Evolutionary conservation across 352 stramenopile genomes (phyloP), one percentile per base, ranked within the genome.

Genomic region (Phytophthora pseudosyringae): DNA sequence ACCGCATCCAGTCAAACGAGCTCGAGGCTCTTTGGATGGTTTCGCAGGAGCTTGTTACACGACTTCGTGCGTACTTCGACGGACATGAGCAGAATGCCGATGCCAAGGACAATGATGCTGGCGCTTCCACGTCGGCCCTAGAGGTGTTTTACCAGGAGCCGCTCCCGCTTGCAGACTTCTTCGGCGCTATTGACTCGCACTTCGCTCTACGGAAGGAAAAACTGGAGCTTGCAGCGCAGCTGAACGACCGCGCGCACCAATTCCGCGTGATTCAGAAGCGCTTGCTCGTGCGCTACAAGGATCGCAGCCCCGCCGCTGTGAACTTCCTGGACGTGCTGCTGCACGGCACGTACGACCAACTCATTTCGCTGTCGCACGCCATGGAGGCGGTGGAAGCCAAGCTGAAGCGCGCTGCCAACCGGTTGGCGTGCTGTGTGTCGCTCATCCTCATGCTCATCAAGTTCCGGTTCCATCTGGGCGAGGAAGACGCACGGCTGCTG

Each of bases 241-340:
- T 95, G 46, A 97, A 97, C 51, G 86, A 97, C 62, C 81, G 83
- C 29, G 82, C 86, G 11, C 88, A 96, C 50, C 85, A 97, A 63
- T 97, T 93, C 63, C 86, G 91, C 16, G 74, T 97, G 21, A 89
- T 98, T 31, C 81, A 97, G 59, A 97, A 97, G 71, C 88, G 90
- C 3, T 64, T 98, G 31, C 71, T 97, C 3, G 86, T 95, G 36
- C 86, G 90, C 29, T 98, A 95, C 76, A 97, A 96, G 64, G 88
- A 97, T 67, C 79, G 87, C 18, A 97, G 89, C 62, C 90, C 91
- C 0, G 74, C 88, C 12, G 67, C 89, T 10, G 70, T 97, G 18
- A 78, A 93, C 28, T 89, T 76, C 25, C 62, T 98, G 8, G 91
- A 98, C 51, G 71, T 91, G 39, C 71, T 98, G 40, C 75, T 96